Evolutionary conservation across 305 asterid genomes (phyloP), one percentile per base, ranked within the genome.

Genomic region (Fraxinus dipetala): DNA sequence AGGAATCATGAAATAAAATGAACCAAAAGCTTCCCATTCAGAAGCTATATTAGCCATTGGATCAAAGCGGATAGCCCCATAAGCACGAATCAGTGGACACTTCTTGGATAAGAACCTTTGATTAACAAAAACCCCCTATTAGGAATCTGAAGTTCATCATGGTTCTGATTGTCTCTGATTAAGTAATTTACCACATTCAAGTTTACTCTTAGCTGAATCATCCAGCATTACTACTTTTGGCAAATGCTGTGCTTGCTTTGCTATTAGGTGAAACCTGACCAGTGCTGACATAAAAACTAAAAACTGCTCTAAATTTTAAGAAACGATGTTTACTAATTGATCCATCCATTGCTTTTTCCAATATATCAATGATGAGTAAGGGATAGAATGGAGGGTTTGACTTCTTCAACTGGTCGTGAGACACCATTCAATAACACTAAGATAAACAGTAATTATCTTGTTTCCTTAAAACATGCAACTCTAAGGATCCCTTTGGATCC

Each of bases 1-100:
- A 85, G 99, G 99, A 81, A 95, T 93, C 95, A 91, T 89, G 85
- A 94, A 95, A 85, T 93, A 95, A 81, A 95, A 95, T 31, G 98
- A 94, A 61, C 98, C 98, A 72, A 95, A 95, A 83, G 86, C 91
- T 83, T 86, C 82, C 99, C 99, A 95, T 88, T 95, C 99, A 4
- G 93, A 77, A 74, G 94, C 84, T 76, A 90, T 88, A 16, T 82
- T 72, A 40, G 92, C 89, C 84, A 84, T 88, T 48, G 93, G 90
- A 76, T 94, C 97, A 83, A 94, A 95, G 24, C 99, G 94, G 18
- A 95, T 93, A 16, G 93, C 97, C 26, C 99, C 99, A 85, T 95
- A 94, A 72, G 99, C 98, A 79, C 98, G 98, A 78, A 95, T 92
- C 83, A 95, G 76, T 1, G 99, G 98, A 83, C 93, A 91, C 80